Evolutionary conservation across 2,329 filamentous ascomycete species (phyloP).

Genomic region (Rhynchosporium graminicola): DNA sequence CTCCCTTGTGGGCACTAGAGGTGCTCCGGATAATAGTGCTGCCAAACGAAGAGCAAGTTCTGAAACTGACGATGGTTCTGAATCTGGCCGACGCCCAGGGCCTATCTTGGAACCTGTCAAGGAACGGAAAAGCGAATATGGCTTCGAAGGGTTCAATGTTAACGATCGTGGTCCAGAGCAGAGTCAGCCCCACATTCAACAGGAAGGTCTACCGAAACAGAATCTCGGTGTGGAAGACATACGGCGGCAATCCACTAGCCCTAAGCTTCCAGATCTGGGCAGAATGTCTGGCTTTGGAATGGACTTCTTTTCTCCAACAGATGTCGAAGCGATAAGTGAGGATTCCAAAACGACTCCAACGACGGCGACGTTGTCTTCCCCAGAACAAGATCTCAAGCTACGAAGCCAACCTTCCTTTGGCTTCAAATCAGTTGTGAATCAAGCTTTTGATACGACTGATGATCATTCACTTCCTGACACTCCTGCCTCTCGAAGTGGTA

Average conservation of each 20-base stretch:
- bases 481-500: constrained; percentile 49
- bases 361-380: constrained; percentile 9
- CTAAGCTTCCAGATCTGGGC: constrained; percentile 57
- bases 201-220: constrained; percentile 3
- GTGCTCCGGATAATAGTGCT: constrained; percentile 2
- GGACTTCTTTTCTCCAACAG: constrained; percentile 52
- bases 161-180: constrained; percentile 23
- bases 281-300: constrained; percentile 62
- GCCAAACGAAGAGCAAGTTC: constrained; percentile 27
- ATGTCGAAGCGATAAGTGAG: constrained; percentile 22
- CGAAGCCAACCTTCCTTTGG: constrained; percentile 55
- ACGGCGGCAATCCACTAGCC: constrained; percentile 49
- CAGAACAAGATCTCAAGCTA: constrained; percentile 39
- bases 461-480: constrained; percentile 53
- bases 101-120: constrained; percentile 54
- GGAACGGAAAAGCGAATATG: constrained; percentile 61
- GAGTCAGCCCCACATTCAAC: constrained; percentile 13
- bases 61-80: constrained; percentile 42
- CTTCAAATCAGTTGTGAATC: constrained; percentile 61
- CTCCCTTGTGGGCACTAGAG: constrained; percentile 42
- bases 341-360: constrained; percentile 19
- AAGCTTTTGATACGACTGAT: constrained; percentile 62
- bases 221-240: constrained; percentile 29
- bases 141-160: constrained; percentile 47
- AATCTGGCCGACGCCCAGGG: constrained; percentile 43